Evolutionary conservation across 768 basidiomycete species (phyloP), one percentile per base, ranked within the genome.

Genomic region (Rhodotorula kratochvilovae): DNA sequence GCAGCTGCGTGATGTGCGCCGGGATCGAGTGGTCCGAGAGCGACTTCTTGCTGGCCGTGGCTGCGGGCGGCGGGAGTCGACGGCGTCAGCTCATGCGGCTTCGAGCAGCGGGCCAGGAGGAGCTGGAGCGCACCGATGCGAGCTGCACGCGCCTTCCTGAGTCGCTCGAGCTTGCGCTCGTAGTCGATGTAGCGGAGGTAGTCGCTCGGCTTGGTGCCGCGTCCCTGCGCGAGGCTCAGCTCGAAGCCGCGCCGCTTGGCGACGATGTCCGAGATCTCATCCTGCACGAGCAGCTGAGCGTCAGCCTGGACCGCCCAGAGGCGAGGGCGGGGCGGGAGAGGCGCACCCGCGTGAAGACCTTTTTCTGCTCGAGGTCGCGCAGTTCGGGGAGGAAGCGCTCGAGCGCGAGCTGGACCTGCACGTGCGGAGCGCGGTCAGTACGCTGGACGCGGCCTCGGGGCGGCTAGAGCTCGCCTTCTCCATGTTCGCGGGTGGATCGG

Each of bases 381-480:
- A 79, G 72, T 62, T 79, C 79, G 27, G 77, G 77, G 23, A 79
- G 76, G 67, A 77, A 70, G 27, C 78, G 76, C 75, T 79, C 79
- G 61, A 79, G 69, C 25, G 72, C 71, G 27, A 76, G 66, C 68
- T 76, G 75, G 17, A 77, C 77, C 69, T 75, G 68, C 61, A 60
- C 25, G 55, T 10, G 15, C 10, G 31, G 16, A 33, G 17, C 3
- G 10, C 36, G 31, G 31, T 56, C 21, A 25, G 56, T 51, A 50
- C 10, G 42, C 29, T 45, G 45, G 33, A 31, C 3, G 11, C 17
- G n/a, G 19, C 23, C 48, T 25, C 29, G 15, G 15, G 13, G 4
- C 17, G 11, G 10, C 58, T 33, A 7, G 16, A 2, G 56, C 66
- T 33, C 17, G 62, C 67, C 67, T 72, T 75, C 42, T 75, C 71